These are phyloP conservation scores for Hanseniaspora guilliermondii DNA, from an alignment of 805 yeast genomes.

Conservation along the genomic window DNA sequence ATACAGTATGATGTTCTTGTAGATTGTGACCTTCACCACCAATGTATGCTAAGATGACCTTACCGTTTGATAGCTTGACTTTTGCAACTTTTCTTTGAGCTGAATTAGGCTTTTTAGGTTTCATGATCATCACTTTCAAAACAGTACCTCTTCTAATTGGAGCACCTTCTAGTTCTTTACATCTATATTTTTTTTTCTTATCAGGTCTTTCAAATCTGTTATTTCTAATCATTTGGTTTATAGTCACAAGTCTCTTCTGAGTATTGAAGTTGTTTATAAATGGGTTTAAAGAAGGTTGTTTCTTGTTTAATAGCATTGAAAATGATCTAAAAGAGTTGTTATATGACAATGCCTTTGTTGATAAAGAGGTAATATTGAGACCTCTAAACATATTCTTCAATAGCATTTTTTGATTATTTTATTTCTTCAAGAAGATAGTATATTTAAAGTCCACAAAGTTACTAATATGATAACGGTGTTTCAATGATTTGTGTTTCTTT, in stretches of 20 bases:
- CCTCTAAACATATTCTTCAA: neutral
- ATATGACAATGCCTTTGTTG: neutral
- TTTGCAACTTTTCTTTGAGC: slow-evolving; percentile 96
- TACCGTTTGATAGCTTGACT: slow-evolving; percentile 84
- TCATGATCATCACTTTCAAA: slow-evolving; percentile 80
- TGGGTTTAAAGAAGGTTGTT: neutral
- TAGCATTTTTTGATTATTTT: neutral
- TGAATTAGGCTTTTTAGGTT: slow-evolving; percentile 97
- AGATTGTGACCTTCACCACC: slow-evolving; percentile 98
- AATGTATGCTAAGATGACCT: slow-evolving; percentile 78
- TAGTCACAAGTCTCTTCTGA: slow-evolving; percentile 3
- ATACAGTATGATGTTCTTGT: slow-evolving; percentile 93
- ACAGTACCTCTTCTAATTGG: slow-evolving; percentile 93
- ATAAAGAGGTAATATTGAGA: neutral
- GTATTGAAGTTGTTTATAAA: neutral
- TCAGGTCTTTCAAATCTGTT: slow-evolving; percentile 27
- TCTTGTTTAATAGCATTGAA: neutral
- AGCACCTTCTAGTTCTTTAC: slow-evolving; percentile 72
- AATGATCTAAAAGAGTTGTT: neutral
- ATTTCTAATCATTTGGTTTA: slow-evolving; percentile 6
- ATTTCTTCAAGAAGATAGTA: neutral
- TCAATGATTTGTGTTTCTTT: no score
- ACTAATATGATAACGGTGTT: no score
- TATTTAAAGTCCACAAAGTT: no score
- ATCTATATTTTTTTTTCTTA: slow-evolving; percentile 36